Conservation (phyloP, 75 land plant species). For the Pseudotsuga menziesii region DNA sequence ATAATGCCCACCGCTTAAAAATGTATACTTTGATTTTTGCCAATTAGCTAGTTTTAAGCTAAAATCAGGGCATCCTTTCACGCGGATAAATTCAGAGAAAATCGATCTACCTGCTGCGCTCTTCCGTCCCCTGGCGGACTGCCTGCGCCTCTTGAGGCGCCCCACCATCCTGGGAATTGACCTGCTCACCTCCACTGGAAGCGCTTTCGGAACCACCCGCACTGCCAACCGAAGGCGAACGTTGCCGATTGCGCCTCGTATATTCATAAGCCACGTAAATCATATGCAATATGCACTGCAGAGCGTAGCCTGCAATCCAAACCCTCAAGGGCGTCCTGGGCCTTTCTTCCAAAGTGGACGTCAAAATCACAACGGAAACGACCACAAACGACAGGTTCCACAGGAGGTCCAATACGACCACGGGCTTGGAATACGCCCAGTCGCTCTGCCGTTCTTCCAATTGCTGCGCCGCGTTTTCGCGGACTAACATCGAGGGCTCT, state of each 20-base stretch:
- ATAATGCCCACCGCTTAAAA: too few relatives aligned
- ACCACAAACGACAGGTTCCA: constrained; percentile 74
- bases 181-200: neutral
- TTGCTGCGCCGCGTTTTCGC: constrained; percentile 68
- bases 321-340: constrained; percentile 49
- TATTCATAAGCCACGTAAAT: constrained; percentile 58
- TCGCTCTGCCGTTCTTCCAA: constrained; percentile 71
- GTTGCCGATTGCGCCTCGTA: constrained; percentile 17
- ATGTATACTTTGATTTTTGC: too few relatives aligned
- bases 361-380: constrained; percentile 40
- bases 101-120: neutral
- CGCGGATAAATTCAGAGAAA: too few relatives aligned
- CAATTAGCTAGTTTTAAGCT: too few relatives aligned
- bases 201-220: neutral
- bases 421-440: constrained; percentile 83
- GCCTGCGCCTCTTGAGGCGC: too few relatives aligned
- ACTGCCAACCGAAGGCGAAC: neutral
- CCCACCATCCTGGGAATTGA: constrained; percentile 2
- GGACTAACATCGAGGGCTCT: constrained; percentile 54
- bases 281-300: constrained; percentile 65
- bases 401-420: constrained; percentile 56
- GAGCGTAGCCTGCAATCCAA: constrained; percentile 60
- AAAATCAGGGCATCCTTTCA: too few relatives aligned
- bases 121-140: neutral
- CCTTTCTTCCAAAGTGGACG: constrained; percentile 33